Base-by-base conservation (phyloP, 2,329 filamentous ascomycete species). In the Leptographium lundbergii region DNA sequence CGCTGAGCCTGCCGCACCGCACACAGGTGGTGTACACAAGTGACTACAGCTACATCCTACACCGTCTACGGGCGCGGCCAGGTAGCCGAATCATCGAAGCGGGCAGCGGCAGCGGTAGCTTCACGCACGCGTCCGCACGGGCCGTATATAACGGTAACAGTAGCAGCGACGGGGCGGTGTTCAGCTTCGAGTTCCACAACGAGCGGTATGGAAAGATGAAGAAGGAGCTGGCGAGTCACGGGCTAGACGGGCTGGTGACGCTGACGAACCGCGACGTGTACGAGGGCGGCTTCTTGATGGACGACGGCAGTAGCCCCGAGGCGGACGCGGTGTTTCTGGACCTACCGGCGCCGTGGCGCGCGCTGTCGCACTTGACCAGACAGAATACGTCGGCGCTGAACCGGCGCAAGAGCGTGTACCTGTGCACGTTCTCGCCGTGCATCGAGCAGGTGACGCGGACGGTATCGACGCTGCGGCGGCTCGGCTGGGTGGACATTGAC, bases 371-470 rank as follows among this genome's bases (percentile, higher is more conserved):
- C 66, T 76, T 94, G n/a, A 83, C 85, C 1, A 78, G 88, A 60
- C 74, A 70, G 25, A 60, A 65, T 36, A 63, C 51, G 17, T 85
- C 82, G 0, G 78, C 82, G 0, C 77, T 97, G 13, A 86, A 94
- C 64, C 84, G 89, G 0, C 78, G 79, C n/a, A 79, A 81, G 50
- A 80, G 87, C 6, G 82, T 86, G 1, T 81, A 94, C 68, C 81
- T 99, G 58, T 99, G 94, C 75, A 95, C 91, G 0, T 99, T 99
- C 74, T 95, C 88, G 1, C 94, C 94, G 0, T 99, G 94, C 72
- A 95, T 99, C 64, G 94, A 99, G 73, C 94, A 99, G 74, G 92
- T 95, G 25, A 90, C 88, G 57, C 83, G 85, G 59, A 97, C 94
- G 0, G 85, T 96, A 58, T 86, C 88, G 13, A 82, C 83, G 14